Evolutionary conservation across 805 yeast species (phyloP).

Genomic region (Wickerhamomyces sydowiorum): DNA sequence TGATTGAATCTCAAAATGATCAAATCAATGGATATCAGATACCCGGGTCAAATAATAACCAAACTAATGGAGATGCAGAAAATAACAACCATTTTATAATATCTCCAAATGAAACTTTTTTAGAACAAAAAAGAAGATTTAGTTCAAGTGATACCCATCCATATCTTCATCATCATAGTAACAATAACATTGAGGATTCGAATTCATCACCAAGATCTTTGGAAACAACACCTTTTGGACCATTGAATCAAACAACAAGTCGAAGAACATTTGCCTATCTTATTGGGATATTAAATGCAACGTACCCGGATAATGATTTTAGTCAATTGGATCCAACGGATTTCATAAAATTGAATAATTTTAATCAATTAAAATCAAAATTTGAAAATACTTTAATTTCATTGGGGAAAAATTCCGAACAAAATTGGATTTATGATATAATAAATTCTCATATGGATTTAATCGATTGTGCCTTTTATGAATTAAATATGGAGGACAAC

Average conservation of each 20-base stretch:
- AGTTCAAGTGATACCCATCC: conserved; percentile 8
- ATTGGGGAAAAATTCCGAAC: conserved; percentile 47
- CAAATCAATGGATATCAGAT: not conserved
- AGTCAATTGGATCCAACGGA: conserved; percentile 76
- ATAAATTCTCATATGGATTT: conserved; percentile 75
- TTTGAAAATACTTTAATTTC: conserved; percentile 76
- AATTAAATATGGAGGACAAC: conserved; percentile 47
- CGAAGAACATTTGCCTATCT: conserved; percentile 87
- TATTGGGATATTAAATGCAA: conserved; percentile 83
- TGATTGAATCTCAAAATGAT: conserved; percentile 23
- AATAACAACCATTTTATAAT: not conserved
- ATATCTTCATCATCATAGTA: not conserved
- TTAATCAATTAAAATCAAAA: conserved; percentile 48
- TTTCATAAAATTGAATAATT: conserved; percentile 44
- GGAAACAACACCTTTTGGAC: conserved; percentile 77
- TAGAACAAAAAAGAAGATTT: conserved; percentile 36
- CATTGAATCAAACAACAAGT: conserved; percentile 77
- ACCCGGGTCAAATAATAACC: conserved; percentile 17
- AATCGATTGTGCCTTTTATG: conserved; percentile 52
- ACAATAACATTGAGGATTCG: not conserved
- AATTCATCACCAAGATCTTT: conserved; percentile 14
- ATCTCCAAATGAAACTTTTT: conserved; percentile 26
- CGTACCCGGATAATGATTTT: conserved; percentile 96
- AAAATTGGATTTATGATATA: conserved; percentile 77
- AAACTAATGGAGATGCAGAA: not conserved